Base-by-base conservation (phyloP, 345 rosid genomes). In the Eucalyptus sp. region DNA sequence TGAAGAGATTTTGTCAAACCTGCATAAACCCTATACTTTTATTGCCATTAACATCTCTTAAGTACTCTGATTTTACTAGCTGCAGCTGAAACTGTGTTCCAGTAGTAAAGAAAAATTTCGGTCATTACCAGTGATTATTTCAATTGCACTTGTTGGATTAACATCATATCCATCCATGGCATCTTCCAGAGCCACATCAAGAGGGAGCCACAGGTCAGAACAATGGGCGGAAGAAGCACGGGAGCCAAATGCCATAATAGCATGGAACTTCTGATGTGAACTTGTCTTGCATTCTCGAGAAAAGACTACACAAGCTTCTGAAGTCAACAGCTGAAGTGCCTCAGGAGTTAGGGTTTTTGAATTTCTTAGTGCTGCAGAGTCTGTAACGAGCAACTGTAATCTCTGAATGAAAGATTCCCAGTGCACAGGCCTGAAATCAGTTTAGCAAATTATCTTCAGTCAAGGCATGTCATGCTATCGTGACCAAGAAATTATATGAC, bases 201-300 rank as follows among this genome's bases (percentile, higher is more conserved):
- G 96, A 87, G 99, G 99, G 90, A 98, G 99, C 99, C 99, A 98
- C 51, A 95, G 93, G 86, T 94, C 94, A 89, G 99, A 95, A 91
- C 88, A 94, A 92, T 94, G 93, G 89, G 96, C 93, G 68, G 94
- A 93, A 92, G 97, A 92, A 88, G 94, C 93, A 86, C 90, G 94
- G 86, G 97, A 93, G 84, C 98, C 95, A 88, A 93, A 93, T 84
- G 94, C 94, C 93, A 94, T 92, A 88, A 92, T 94, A 58, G 94
- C 93, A 90, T 93, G 93, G 79, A 93, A 94, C 87, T 92, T 92
- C 86, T 92, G 91, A 87, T 86, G 88, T 85, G 93, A 92, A 92
- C 90, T 91, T 58, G 92, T 93, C 93, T 93, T 95, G 92, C 91
- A 62, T 60, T 93, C 94, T 88, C 33, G 90, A 88, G 93, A 92